A percentile compares a stretch with the other conserved stretches of the same genome.
These are phyloP conservation scores for Alternaria triticina DNA, from an alignment of 2,329 filamentous ascomycete genomes.

Conservation along the genomic window DNA sequence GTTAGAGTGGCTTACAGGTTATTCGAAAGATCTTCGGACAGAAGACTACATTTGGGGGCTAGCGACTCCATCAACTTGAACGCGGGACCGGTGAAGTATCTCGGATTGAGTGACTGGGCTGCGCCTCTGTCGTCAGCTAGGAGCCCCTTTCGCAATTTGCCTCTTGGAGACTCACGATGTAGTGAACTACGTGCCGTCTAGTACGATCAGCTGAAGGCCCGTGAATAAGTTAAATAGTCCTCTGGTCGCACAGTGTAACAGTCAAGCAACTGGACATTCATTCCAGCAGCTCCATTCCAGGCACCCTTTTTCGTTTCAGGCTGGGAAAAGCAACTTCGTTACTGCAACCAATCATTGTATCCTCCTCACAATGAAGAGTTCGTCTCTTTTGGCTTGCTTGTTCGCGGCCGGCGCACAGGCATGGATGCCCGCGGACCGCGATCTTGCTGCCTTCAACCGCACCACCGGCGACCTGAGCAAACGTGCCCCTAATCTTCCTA, in stretches of 20 bases:
- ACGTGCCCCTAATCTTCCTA: conserved; percentile 7
- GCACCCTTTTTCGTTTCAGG: not conserved
- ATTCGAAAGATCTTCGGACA: not conserved
- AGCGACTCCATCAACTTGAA: not conserved
- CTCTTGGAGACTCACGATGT: not conserved
- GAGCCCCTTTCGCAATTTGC: not conserved
- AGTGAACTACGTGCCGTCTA: not conserved
- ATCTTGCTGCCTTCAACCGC: conserved; percentile 9
- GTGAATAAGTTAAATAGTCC: conserved; percentile 1
- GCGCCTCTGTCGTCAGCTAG: not conserved
- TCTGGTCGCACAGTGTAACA: not conserved
- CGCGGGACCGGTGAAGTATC: not conserved
- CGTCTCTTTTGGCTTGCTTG: conserved; percentile 2
- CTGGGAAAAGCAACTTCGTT: not conserved
- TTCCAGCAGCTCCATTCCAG: not conserved
- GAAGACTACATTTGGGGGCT: not conserved
- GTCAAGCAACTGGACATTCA: not conserved
- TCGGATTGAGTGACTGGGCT: not conserved
- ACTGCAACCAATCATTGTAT: not conserved
- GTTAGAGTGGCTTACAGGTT: not conserved
- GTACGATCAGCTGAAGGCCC: not conserved
- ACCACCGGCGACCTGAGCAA: conserved; percentile 5
- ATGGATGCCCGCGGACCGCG: conserved; percentile 11
- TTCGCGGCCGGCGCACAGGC: conserved; percentile 10
- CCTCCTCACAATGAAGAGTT: not conserved